These are phyloP conservation scores for Xylariaceae sp. DNA, from an alignment of 2,329 filamentous ascomycete genomes.

Conservation along the genomic window DNA sequence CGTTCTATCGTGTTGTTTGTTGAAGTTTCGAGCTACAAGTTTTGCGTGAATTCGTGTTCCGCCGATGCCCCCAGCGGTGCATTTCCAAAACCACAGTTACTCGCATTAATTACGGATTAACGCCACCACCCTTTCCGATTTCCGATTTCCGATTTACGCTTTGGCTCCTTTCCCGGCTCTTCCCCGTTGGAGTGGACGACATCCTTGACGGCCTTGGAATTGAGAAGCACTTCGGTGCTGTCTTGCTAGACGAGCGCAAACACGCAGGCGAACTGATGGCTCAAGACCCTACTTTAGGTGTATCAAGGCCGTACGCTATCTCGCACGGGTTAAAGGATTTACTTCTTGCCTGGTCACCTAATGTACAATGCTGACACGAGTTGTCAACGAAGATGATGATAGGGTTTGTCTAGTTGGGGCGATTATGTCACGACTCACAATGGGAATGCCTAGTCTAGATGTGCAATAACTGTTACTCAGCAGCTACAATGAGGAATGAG, in stretches of 20 bases:
- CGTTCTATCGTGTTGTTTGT: conserved; percentile 15
- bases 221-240: neutral
- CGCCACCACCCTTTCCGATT: conserved; percentile 5
- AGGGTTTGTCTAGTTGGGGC: conserved; percentile 7
- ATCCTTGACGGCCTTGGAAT: neutral
- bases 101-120: conserved; percentile 17
- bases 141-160: neutral
- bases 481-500: conserved; percentile 20
- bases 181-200: neutral
- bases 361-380: conserved; percentile 15
- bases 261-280: neutral
- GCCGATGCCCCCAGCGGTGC: neutral
- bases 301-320: neutral
- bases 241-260: conserved; percentile 7
- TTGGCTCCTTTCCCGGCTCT: neutral
- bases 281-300: neutral
- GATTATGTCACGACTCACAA: conserved; percentile 1
- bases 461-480: conserved; percentile 17
- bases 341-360: conserved; percentile 4
- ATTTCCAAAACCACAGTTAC: neutral
- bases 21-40: conserved; percentile 5
- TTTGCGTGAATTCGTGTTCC: conserved; percentile 2
- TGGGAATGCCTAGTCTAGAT: conserved; percentile 5
- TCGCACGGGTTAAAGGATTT: neutral
- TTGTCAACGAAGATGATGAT: conserved; percentile 14